Conservation (phyloP, 2,329 filamentous ascomycete species). For the Colletotrichum falcatum region DNA sequence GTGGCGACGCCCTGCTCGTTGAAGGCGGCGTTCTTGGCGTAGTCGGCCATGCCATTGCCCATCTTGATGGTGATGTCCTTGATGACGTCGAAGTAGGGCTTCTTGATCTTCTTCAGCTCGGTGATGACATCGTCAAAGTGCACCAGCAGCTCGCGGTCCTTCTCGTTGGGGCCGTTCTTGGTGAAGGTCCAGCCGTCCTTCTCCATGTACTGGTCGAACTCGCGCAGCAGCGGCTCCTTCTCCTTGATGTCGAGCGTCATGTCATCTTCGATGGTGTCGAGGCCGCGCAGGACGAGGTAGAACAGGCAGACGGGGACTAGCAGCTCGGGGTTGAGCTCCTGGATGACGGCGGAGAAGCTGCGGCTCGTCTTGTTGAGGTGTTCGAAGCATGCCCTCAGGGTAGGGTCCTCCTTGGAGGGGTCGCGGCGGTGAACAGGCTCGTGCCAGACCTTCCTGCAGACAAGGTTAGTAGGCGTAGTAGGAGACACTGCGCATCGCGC, state of each 20-base stretch:
- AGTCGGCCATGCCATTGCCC: conserved; percentile 99
- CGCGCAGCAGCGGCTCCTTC: conserved; percentile 88
- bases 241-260: conserved; percentile 86
- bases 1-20: conserved; percentile 85
- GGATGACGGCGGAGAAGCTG: conserved; percentile 92
- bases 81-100: conserved; percentile 86
- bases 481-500: background rate
- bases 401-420: conserved; percentile 77
- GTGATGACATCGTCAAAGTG: conserved; percentile 89
- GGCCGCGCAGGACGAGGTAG: conserved; percentile 90
- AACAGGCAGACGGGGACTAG: conserved; percentile 90
- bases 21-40: conserved; percentile 84
- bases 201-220: conserved; percentile 83
- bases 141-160: conserved; percentile 91
- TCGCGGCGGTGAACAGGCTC: conserved; percentile 90
- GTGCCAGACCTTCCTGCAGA: conserved; percentile 91
- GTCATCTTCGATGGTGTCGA: conserved; percentile 99
- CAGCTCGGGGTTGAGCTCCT: conserved; percentile 95
- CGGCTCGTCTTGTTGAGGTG: conserved; percentile 90
- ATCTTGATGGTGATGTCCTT: conserved; percentile 93
- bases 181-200: conserved; percentile 91
- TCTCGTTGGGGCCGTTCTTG: conserved; percentile 89
- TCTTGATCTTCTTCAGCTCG: conserved; percentile 91
- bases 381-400: conserved; percentile 85
- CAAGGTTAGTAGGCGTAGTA: conserved; percentile 19